Evolutionary conservation across 1,139 yeast species (phyloP), one percentile per base, ranked within the genome.

Genomic region (Candida glucosophila): DNA sequence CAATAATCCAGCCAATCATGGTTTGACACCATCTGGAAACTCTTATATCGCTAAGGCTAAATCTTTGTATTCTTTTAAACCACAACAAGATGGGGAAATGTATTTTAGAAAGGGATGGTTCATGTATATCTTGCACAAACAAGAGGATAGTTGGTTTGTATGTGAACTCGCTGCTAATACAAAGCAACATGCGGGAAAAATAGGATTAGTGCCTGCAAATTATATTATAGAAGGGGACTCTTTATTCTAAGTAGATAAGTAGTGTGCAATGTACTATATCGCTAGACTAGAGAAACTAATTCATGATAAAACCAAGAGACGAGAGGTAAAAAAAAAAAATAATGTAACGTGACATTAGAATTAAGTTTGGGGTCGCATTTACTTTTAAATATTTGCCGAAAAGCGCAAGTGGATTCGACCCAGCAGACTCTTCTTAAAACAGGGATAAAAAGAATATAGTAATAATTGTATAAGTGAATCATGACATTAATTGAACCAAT

Each of bases 71-170:
- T 75, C 75, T 24, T 85, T 80, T 53, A 65, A 69, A 19, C 86
- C 93, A 1, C 78, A 75, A 14, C 77, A 80, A 26, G 78, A 77
- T n/a, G 90, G 82, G 25, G 95, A 85, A 41, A 65, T 83, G 7
- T 56, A 66, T 11, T 83, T 85, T 61, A 66, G 69, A 30, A 80
- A 81, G 44, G 80, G 79, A 29, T 92, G 86, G 61, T 49, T 73
- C n/a, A 57, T 85, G 49, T 66, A 75, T 34, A 72, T 85, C 9
- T 52, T 81, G 14, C 74, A 73, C 38, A 77, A 69, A 60, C 93
- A 83, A 48, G 88, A 79, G 29, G 95, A 85, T 43, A 85, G 86
- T 18, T 85, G 95, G 95, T 85, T 80, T 77, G 77, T 78, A 39
- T 80, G 83, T 34, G 94, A 85, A 46, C 72, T 79, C 27, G 61